These are phyloP conservation scores for Lachnellula occidentalis DNA, from an alignment of 2,329 filamentous ascomycete genomes.

Conservation along the genomic window DNA sequence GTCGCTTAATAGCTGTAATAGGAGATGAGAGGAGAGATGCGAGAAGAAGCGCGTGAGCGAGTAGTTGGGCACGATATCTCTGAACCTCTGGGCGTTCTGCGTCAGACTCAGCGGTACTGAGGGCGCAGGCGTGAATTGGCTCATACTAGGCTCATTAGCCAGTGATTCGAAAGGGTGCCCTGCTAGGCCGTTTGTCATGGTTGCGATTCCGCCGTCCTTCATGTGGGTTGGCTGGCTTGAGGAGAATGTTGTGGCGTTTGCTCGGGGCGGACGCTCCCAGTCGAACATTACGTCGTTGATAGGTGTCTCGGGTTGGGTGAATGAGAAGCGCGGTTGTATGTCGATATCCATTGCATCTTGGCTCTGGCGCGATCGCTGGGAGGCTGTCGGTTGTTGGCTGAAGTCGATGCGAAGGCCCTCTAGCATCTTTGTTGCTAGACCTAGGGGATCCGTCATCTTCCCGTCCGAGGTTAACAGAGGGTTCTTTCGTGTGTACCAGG, in stretches of 20 bases:
- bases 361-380: constrained; percentile 27
- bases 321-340: constrained; percentile 51
- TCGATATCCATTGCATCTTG: constrained; percentile 65
- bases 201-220: constrained; percentile 21
- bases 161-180: constrained; percentile 56
- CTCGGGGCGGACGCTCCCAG: constrained; percentile 66
- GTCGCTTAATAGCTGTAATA: constrained; percentile 74
- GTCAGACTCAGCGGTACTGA: constrained; percentile 78
- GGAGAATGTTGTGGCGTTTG: constrained; percentile 24
- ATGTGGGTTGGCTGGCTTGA: constrained; percentile 40
- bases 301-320: constrained; percentile 80
- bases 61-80: constrained; percentile 84
- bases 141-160: constrained; percentile 79
- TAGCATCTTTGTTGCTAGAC: constrained; percentile 91
- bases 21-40: constrained; percentile 64
- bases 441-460: constrained; percentile 69
- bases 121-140: constrained; percentile 76
- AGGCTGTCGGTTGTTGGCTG: constrained; percentile 52
- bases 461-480: constrained; percentile 69
- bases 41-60: constrained; percentile 91
- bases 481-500: constrained; percentile 88
- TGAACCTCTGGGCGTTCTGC: constrained; percentile 81
- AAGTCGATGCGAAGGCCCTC: constrained; percentile 88
- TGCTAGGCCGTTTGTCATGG: constrained; percentile 27
- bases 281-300: constrained; percentile 74